These are phyloP conservation scores for Penicillium sp. DNA, from an alignment of 2,329 filamentous ascomycete species.

Conservation along the genomic window DNA sequence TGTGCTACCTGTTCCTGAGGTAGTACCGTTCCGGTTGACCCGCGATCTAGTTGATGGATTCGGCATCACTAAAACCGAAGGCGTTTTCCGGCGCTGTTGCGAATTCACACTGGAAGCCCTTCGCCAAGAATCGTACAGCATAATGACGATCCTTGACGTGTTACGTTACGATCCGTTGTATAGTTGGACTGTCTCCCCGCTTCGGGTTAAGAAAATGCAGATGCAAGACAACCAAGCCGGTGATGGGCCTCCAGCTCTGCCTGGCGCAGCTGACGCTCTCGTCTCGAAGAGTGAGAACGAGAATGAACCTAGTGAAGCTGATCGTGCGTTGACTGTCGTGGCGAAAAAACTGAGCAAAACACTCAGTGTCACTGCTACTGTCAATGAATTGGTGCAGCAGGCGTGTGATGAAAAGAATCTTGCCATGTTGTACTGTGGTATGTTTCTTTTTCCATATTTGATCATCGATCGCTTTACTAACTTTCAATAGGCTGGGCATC, in stretches of 20 bases:
- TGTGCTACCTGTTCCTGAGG: conserved; percentile 90
- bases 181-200: conserved; percentile 83
- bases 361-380: conserved; percentile 88
- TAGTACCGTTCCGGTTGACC: conserved; percentile 92
- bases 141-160: conserved; percentile 98
- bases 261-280: conserved; percentile 34
- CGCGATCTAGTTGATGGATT: conserved; percentile 95
- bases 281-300: conserved; percentile 41
- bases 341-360: conserved; percentile 95
- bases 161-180: conserved; percentile 97
- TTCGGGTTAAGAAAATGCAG: conserved; percentile 66
- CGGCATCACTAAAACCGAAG: conserved; percentile 92
- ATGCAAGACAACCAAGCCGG: conserved; percentile 60
- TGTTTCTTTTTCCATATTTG: neutral
- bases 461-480: neutral
- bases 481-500: conserved; percentile 2
- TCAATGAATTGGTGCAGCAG: conserved; percentile 95
- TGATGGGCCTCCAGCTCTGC: conserved; percentile 39
- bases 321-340: conserved; percentile 86
- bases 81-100: conserved; percentile 95
- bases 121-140: conserved; percentile 91
- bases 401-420: conserved; percentile 91
- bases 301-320: conserved; percentile 74
- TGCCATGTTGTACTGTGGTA: conserved; percentile 79
- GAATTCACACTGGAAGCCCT: conserved; percentile 95